These are phyloP conservation scores for Entomophthora muscae DNA, from an alignment of 371 early-diverging fungal genomes.

Conservation along the genomic window DNA sequence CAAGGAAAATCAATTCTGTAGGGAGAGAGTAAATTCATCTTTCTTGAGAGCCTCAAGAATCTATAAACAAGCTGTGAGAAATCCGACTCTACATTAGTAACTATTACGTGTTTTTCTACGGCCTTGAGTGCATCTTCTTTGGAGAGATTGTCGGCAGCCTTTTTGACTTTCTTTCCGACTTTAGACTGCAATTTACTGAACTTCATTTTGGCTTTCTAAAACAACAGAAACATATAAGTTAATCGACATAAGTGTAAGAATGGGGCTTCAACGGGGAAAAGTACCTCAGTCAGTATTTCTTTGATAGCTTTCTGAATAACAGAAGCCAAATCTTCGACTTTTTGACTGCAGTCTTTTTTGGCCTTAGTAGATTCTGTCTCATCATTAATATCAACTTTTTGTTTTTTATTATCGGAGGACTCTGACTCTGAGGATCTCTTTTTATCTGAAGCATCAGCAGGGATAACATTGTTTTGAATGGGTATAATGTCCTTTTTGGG, in stretches of 20 bases:
- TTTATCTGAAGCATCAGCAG: background rate
- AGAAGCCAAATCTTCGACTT: background rate
- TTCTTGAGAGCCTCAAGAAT: background rate
- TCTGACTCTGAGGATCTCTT: background rate
- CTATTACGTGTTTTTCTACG: background rate
- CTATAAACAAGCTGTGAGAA: background rate
- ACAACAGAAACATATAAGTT: background rate
- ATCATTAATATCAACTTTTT: background rate
- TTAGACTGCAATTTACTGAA: background rate
- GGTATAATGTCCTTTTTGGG: background rate
- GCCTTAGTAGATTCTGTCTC: background rate
- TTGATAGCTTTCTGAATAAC: background rate
- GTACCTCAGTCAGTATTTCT: background rate
- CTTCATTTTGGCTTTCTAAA: background rate
- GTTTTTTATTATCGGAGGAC: background rate
- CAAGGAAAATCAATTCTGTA: background rate
- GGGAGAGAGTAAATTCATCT: background rate
- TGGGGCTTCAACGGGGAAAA: too few species aligned
- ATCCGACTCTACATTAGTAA: background rate
- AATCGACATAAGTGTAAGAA: background rate
- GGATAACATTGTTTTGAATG: background rate
- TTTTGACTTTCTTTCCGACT: background rate
- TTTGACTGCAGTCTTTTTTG: background rate
- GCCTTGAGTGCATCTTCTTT: background rate
- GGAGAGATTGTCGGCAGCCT: background rate